phyloP scores from a whole-genome alignment of 2,329 filamentous ascomycete genomes.

The Ophiocordyceps camponoti-saundersi region DNA sequence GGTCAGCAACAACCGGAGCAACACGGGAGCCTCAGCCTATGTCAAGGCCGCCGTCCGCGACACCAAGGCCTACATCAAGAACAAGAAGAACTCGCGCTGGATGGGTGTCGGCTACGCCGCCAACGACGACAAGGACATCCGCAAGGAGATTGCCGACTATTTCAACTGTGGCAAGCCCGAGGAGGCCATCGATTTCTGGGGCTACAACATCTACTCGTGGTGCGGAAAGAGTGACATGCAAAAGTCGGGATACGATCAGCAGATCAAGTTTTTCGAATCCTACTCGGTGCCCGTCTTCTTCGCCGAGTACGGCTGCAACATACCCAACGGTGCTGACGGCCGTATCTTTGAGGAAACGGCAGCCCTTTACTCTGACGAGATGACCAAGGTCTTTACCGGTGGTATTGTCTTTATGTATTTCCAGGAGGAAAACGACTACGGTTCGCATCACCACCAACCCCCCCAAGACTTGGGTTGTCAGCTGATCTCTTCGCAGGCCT shows the following conservation, averaged over 20 bases:
- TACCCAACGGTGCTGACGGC: slow-evolving; percentile 35
- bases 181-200: slow-evolving; percentile 84
- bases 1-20: slow-evolving; percentile 76
- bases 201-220: slow-evolving; percentile 99
- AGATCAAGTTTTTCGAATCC: slow-evolving; percentile 70
- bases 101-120: slow-evolving; percentile 92
- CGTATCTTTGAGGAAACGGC: slow-evolving; percentile 76
- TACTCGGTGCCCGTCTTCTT: slow-evolving; percentile 97
- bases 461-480: neutral
- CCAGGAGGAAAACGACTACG: slow-evolving; percentile 79
- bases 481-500: slow-evolving; percentile 31
- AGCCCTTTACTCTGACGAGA: slow-evolving; percentile 62
- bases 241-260: slow-evolving; percentile 62
- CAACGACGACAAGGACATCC: slow-evolving; percentile 77
- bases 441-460: slow-evolving; percentile 21
- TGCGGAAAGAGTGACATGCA: slow-evolving; percentile 70
- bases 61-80: slow-evolving; percentile 83
- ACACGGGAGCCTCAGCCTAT: slow-evolving; percentile 79
- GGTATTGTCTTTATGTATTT: slow-evolving; percentile 99
- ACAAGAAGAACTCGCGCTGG: slow-evolving; percentile 58
- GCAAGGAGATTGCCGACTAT: slow-evolving; percentile 70
- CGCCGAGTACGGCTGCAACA: slow-evolving; percentile 95
- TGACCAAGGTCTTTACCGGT: slow-evolving; percentile 80
- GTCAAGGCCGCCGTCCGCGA: slow-evolving; percentile 97
- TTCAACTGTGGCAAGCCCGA: slow-evolving; percentile 69